A percentile compares a stretch with the other conserved stretches of the same genome.
Evolutionary conservation across 345 rosid species (phyloP).

Genomic region (Turnera subulata): DNA sequence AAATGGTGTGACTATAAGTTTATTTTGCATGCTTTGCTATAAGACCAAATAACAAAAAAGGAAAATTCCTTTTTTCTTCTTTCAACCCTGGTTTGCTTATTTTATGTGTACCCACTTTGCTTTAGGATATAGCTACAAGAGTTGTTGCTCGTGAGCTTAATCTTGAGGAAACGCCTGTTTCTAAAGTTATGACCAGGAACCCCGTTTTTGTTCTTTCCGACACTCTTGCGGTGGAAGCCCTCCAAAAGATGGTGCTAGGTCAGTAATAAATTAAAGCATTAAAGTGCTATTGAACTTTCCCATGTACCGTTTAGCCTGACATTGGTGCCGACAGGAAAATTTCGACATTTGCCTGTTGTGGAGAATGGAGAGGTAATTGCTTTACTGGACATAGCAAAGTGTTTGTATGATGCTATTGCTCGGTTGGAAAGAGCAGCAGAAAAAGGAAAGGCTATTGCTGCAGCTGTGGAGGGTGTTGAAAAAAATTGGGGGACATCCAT

Average conservation of each 20-base stretch:
- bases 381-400: slow-evolving; percentile 91
- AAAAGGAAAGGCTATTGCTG: slow-evolving; percentile 98
- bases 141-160: slow-evolving; percentile 78
- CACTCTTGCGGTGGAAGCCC: slow-evolving; percentile 97
- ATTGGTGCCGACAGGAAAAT: slow-evolving; percentile 58
- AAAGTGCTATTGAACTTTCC: not conserved
- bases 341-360: slow-evolving; percentile 98
- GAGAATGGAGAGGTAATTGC: slow-evolving; percentile 99
- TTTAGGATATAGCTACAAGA: slow-evolving; percentile 83
- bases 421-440: slow-evolving; percentile 99
- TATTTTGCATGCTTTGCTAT: too few species aligned
- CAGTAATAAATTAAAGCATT: slow-evolving; percentile 18
- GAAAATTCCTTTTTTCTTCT: not conserved
- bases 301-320: slow-evolving; percentile 2
- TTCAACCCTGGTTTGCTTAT: not conserved
- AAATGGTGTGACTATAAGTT: too few species aligned
- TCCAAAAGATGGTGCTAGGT: slow-evolving; percentile 99
- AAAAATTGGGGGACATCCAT: slow-evolving; percentile 82
- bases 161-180: slow-evolving; percentile 83
- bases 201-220: slow-evolving; percentile 93
- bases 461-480: slow-evolving; percentile 99
- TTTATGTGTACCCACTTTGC: not conserved
- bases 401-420: slow-evolving; percentile 96
- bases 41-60: not conserved
- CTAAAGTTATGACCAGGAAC: slow-evolving; percentile 95